Evolutionary conservation across 2,329 filamentous ascomycete genomes (phyloP).

Genomic region (Talaromyces sp.): DNA sequence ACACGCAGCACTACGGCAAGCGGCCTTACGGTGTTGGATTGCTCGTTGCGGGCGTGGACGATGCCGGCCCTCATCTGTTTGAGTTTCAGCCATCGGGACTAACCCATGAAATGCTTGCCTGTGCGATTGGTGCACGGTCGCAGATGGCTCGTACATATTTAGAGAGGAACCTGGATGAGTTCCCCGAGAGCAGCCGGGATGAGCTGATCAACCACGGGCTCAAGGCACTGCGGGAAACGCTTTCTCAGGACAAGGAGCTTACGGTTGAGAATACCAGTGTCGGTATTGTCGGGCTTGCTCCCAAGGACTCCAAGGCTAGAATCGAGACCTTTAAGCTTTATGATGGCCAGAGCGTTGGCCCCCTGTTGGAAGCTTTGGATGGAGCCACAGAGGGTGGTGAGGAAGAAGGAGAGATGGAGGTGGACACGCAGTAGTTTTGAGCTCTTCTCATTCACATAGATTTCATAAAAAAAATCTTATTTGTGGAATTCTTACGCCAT

Average conservation of each 20-base stretch:
- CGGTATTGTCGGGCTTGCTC: conserved; percentile 68
- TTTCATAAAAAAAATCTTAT: conserved; percentile 15
- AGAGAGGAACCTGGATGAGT: conserved; percentile 83
- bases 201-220: conserved; percentile 89
- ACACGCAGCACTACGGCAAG: conserved; percentile 96
- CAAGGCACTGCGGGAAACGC: conserved; percentile 85
- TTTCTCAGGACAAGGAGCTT: conserved; percentile 95
- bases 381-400: conserved; percentile 39
- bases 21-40: conserved; percentile 93
- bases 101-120: conserved; percentile 95
- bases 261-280: conserved; percentile 96
- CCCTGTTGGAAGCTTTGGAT: conserved; percentile 72
- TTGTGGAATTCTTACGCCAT: conserved; percentile 20
- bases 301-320: conserved; percentile 48
- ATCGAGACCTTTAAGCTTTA: conserved; percentile 83
- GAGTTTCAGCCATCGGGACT: conserved; percentile 96
- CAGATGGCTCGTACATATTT: conserved; percentile 98
- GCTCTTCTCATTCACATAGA: conserved; percentile 5
- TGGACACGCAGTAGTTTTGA: conserved; percentile 43
- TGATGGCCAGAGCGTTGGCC: conserved; percentile 80
- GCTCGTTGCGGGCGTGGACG: conserved; percentile 88
- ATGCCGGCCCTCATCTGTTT: conserved; percentile 90
- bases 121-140: conserved; percentile 89
- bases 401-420: conserved; percentile 51
- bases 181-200: conserved; percentile 70